phyloP scores from a whole-genome alignment of 163 green algal species.

The Volvox carteri region DNA sequence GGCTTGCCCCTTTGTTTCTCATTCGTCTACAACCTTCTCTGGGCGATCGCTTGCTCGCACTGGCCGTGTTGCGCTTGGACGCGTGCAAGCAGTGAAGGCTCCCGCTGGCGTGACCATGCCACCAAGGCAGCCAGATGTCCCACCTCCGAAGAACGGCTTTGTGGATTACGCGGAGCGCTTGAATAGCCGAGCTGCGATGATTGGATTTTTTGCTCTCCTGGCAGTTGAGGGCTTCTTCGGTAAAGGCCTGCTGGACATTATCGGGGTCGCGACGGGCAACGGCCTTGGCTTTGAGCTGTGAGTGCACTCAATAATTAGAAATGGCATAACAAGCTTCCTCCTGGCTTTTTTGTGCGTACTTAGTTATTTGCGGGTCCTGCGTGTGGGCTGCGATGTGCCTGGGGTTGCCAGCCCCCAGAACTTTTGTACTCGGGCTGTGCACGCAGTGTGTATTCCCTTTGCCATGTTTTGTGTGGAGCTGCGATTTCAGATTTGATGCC shows the following conservation, averaged over 20 bases:
- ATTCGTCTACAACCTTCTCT: not conserved
- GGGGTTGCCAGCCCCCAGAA: too few species aligned
- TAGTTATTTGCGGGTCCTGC: too few species aligned
- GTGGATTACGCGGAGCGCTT: conserved; percentile 89
- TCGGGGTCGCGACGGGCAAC: conserved; percentile 66
- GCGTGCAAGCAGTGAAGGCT: conserved; percentile 53
- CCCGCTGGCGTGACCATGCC: conserved; percentile 81
- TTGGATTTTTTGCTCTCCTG: conserved; percentile 93
- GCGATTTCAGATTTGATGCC: too few species aligned
- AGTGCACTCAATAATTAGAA: conserved; percentile 25
- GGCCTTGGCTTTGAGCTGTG: conserved; percentile 89
- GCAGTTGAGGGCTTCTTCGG: conserved; percentile 82
- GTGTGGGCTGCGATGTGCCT: too few species aligned
- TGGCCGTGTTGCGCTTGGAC: not conserved
- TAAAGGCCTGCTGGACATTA: conserved; percentile 85
- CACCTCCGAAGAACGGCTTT: conserved; percentile 80
- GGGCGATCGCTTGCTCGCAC: not conserved
- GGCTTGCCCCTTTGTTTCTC: not conserved
- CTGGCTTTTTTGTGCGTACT: too few species aligned
- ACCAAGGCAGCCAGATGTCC: conserved; percentile 65
- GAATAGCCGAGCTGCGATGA: conserved; percentile 91
- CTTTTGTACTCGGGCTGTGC: too few species aligned
- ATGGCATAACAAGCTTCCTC: too few species aligned
- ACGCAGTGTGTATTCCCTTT: too few species aligned
- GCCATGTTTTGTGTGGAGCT: too few species aligned